Conservation (phyloP, 768 basidiomycete species). For the Hericium coralloides region DNA sequence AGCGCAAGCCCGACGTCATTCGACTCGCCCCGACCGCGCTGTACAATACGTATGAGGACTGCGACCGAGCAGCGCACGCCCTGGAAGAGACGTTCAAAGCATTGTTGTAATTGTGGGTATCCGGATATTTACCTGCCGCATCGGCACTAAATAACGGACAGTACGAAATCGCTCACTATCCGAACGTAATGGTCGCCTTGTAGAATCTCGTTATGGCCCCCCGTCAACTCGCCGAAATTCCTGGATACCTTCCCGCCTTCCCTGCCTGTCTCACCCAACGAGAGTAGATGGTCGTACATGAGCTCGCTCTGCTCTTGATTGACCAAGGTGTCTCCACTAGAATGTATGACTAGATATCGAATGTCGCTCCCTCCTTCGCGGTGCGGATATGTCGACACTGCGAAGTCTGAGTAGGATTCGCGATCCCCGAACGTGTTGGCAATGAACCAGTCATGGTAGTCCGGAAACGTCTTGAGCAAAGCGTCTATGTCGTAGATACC, state of each 20-base stretch:
- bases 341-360: slow-evolving; percentile 70
- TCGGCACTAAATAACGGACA: neutral
- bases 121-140: no score
- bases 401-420: slow-evolving; percentile 39
- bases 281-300: slow-evolving; percentile 48
- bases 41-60: slow-evolving; percentile 80
- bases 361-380: slow-evolving; percentile 28
- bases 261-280: slow-evolving; percentile 24
- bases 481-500: slow-evolving; percentile 72
- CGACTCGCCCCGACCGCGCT: slow-evolving; percentile 79
- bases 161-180: slow-evolving; percentile 36
- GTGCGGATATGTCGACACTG: slow-evolving; percentile 33
- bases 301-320: slow-evolving; percentile 50
- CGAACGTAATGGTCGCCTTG: slow-evolving; percentile 31
- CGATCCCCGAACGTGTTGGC: slow-evolving; percentile 47
- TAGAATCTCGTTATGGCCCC: slow-evolving; percentile 50
- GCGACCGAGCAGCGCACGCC: slow-evolving; percentile 54
- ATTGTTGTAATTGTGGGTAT: slow-evolving; percentile 9
- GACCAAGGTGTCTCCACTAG: slow-evolving; percentile 60
- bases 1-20: slow-evolving; percentile 87
- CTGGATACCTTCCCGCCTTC: slow-evolving; percentile 18
- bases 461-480: slow-evolving; percentile 54
- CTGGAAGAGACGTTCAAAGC: slow-evolving; percentile 51
- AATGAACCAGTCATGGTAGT: slow-evolving; percentile 66
- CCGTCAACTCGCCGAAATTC: slow-evolving; percentile 32